Conservation (phyloP, 1,284 basidiomycete species). For the Ganoderma sinense region DNA sequence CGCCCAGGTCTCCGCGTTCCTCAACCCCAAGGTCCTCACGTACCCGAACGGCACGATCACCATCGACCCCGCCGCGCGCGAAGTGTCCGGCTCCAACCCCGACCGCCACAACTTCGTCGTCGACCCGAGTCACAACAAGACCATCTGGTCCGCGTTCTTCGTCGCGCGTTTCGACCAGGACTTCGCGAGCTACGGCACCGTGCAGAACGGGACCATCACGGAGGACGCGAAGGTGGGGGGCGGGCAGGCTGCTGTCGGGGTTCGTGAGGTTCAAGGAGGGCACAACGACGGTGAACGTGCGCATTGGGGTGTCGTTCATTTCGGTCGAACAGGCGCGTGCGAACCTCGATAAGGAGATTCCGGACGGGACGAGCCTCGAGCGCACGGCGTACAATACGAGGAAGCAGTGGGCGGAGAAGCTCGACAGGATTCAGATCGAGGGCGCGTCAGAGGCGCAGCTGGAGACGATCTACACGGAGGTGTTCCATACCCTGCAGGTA, state of each 20-base stretch:
- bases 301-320: constrained; percentile 83
- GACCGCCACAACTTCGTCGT: constrained; percentile 83
- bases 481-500: constrained; percentile 78
- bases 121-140: constrained; percentile 59
- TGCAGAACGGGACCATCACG: constrained; percentile 55
- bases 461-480: constrained; percentile 69
- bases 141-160: constrained; percentile 71
- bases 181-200: constrained; percentile 56
- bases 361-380: constrained; percentile 67
- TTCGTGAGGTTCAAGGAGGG: constrained; percentile 60
- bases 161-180: constrained; percentile 73
- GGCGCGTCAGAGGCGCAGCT: constrained; percentile 62
- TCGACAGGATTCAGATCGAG: constrained; percentile 68
- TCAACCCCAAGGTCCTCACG: constrained; percentile 64
- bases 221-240: constrained; percentile 40
- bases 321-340: constrained; percentile 75
- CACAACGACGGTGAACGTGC: constrained; percentile 58
- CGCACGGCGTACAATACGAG: constrained; percentile 66
- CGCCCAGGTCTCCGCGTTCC: constrained; percentile 65
- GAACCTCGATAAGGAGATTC: constrained; percentile 70
- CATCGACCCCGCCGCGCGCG: constrained; percentile 54
- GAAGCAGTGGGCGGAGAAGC: constrained; percentile 73
- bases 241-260: constrained; percentile 58
- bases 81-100: constrained; percentile 75
- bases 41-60: constrained; percentile 66